Evolutionary conservation across 2,329 filamentous ascomycete genomes (phyloP).

Genomic region (Sporothrix brasiliensis): DNA sequence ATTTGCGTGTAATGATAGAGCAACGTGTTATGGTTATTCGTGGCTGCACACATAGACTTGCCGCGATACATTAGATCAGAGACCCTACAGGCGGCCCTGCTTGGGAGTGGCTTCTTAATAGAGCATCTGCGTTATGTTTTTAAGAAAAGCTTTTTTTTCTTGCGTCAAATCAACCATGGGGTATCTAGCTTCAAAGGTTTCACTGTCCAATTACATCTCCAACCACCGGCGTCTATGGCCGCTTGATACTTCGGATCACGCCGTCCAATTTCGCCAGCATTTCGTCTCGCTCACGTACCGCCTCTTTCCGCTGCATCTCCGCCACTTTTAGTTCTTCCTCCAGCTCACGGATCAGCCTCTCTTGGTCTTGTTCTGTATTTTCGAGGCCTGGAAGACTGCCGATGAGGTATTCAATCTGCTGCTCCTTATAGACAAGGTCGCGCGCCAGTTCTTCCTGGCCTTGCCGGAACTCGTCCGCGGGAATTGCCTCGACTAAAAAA

Average conservation of each 20-base stretch:
- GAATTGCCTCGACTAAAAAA: constrained; percentile 60
- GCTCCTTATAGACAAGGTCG: constrained; percentile 77
- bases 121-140: background rate
- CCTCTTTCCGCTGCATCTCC: constrained; percentile 64
- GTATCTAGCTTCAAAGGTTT: constrained; percentile 27
- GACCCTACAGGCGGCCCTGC: background rate
- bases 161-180: constrained; percentile 7
- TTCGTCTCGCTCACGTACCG: constrained; percentile 65
- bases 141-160: background rate
- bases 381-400: constrained; percentile 75
- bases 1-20: background rate
- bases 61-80: constrained; percentile 1
- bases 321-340: constrained; percentile 67
- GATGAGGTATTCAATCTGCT: constrained; percentile 79
- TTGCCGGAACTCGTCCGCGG: constrained; percentile 65
- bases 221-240: constrained; percentile 42
- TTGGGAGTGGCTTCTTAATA: background rate
- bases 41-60: background rate
- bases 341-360: constrained; percentile 65
- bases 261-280: constrained; percentile 62
- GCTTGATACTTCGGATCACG: constrained; percentile 62
- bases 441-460: constrained; percentile 73
- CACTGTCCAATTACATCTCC: background rate
- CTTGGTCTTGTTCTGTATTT: constrained; percentile 76
- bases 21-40: background rate